Conservation (phyloP, 2,329 filamentous ascomycete species). For the Arthrocladium fulminans region DNA sequence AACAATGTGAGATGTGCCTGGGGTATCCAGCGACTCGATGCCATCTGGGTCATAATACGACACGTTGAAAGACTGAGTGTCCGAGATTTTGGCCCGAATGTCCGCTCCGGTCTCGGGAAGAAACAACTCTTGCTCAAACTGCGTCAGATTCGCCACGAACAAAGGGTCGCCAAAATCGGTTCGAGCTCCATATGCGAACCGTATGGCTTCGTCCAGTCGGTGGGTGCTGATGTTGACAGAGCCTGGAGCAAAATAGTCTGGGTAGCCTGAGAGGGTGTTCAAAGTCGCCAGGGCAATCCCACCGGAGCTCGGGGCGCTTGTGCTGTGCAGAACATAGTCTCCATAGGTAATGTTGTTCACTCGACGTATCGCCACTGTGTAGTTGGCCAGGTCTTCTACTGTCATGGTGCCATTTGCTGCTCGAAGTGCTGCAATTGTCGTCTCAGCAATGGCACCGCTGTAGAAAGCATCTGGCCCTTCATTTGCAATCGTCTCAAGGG, state of each 20-base stretch:
- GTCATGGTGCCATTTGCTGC: constrained; percentile 75
- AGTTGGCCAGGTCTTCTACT: constrained; percentile 64
- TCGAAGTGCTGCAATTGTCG: constrained; percentile 62
- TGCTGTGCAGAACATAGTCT: constrained; percentile 54
- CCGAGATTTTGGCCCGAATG: constrained; percentile 60
- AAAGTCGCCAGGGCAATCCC: constrained; percentile 65
- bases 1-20: constrained; percentile 47
- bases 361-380: constrained; percentile 57
- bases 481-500: constrained; percentile 66
- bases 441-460: constrained; percentile 60
- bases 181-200: constrained; percentile 76
- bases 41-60: constrained; percentile 63
- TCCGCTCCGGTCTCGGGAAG: constrained; percentile 48
- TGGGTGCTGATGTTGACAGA: constrained; percentile 63
- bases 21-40: constrained; percentile 57
- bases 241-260: constrained; percentile 50
- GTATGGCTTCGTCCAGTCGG: constrained; percentile 76
- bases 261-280: constrained; percentile 75
- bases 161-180: constrained; percentile 73
- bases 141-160: constrained; percentile 56
- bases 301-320: constrained; percentile 69
- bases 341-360: constrained; percentile 58
- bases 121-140: constrained; percentile 61
- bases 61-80: constrained; percentile 61
- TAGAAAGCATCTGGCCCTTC: constrained; percentile 69